phyloP scores from a whole-genome alignment of 2,329 filamentous ascomycete species.

The Teratosphaeria nubilosa region DNA sequence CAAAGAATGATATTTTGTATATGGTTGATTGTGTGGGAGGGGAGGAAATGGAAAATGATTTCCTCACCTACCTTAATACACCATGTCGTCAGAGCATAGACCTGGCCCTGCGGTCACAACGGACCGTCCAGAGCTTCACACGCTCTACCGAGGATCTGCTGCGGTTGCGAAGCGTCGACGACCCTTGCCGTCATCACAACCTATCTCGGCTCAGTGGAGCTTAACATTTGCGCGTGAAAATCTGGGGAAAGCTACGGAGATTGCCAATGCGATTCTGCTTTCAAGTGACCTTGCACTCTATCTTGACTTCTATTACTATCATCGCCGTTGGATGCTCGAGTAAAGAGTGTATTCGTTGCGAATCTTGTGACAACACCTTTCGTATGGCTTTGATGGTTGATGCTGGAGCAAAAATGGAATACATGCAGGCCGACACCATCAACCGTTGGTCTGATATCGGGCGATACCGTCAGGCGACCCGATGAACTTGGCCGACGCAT shows the following conservation, averaged over 20 bases:
- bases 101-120: not conserved
- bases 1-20: not conserved
- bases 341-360: not conserved
- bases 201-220: conserved; percentile 7
- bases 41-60: not conserved
- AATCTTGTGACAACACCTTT: not conserved
- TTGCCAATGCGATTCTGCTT: not conserved
- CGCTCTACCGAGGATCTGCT: conserved; percentile 4
- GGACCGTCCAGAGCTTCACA: not conserved
- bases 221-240: conserved; percentile 2
- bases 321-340: not conserved
- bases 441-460: not conserved
- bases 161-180: not conserved
- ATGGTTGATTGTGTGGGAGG: not conserved
- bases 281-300: not conserved
- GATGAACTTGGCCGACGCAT: not conserved
- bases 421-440: not conserved
- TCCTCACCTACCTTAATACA: not conserved
- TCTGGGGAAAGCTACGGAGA: conserved; percentile 4
- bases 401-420: not conserved
- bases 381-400: not conserved
- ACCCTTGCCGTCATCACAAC: conserved; percentile 3
- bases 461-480: not conserved
- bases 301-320: not conserved
- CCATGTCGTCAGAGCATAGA: conserved; percentile 6